These are phyloP conservation scores for Hymenoscyphus scutula DNA, from an alignment of 2,329 filamentous ascomycete species.

Conservation along the genomic window DNA sequence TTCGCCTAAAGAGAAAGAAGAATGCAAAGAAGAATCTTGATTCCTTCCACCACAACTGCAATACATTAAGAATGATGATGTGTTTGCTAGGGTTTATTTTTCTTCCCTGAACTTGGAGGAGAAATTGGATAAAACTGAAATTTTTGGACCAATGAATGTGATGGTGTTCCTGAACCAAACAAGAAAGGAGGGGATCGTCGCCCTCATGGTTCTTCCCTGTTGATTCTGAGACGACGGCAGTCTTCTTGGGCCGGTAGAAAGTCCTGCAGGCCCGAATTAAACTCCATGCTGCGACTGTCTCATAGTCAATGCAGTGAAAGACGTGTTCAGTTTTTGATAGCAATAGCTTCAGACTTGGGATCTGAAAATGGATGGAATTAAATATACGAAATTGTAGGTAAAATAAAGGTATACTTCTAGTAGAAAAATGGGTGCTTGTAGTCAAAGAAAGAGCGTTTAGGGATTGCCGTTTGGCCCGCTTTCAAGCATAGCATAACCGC, in stretches of 20 bases:
- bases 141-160: neutral
- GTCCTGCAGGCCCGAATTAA: neutral
- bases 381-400: neutral
- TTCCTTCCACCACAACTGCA: neutral
- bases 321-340: neutral
- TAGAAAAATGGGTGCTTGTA: neutral
- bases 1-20: no score
- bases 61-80: neutral
- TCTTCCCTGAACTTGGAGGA: neutral
- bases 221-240: neutral
- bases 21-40: no score
- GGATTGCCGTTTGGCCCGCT: no score
- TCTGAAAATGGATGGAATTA: neutral
- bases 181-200: neutral
- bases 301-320: neutral
- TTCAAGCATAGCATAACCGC: no score
- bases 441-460: neutral
- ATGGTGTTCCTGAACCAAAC: neutral
- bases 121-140: no score
- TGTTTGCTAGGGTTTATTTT: neutral
- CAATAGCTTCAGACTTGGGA: neutral
- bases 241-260: neutral
- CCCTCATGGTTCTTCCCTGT: neutral
- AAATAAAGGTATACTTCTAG: no score
- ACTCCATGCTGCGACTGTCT: neutral